Base-by-base conservation (phyloP, 1,139 yeast genomes). In the Yamadazyma buinensis region DNA sequence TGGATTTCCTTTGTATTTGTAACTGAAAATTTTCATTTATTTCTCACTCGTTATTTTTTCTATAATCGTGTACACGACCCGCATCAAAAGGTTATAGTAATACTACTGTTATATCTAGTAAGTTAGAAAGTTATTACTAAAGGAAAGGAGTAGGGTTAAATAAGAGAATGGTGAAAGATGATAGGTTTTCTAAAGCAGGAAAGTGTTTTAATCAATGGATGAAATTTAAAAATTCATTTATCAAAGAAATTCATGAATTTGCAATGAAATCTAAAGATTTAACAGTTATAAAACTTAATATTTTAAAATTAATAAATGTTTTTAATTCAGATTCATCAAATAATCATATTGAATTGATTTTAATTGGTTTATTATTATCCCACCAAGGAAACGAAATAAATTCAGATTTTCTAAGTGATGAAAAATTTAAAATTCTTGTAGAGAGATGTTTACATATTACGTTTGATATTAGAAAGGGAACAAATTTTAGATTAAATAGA, bases 331-430 rank as follows among this genome's bases (percentile, higher is more conserved):
- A 70, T 35, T 54, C 60, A 6, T 55, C 70, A 2, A 49, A 56
- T 25, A 59, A 53, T 17, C 77, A 73, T 42, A 52, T 71, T 4
- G 60, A 63, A 33, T 50, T 66, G 33, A 49, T 70, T 11, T 55
- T 61, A 9, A 20, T 23, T 15, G 13, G 20, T 29, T 12, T 34
- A 15, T 12, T 34, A 14, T 22, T 12, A 25, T 20, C 27, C 28
- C 4, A 18, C 25, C n/a, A n/a, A n/a, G n/a, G n/a, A n/a, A n/a
- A n/a, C n/a, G n/a, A n/a, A n/a, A n/a, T n/a, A n/a, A n/a, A n/a
- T n/a, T n/a, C n/a, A n/a, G 23, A 15, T 17, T 5, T 11, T 10
- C 15, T 10, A 14, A 8, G 13, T 5, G 23, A 22, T 28, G 26
- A 14, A 10, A 35, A 34, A 24, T 29, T 38, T 13, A 21, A 24